These are phyloP conservation scores for Zostera marina DNA, from an alignment of 116 monocot genomes.

Conservation along the genomic window DNA sequence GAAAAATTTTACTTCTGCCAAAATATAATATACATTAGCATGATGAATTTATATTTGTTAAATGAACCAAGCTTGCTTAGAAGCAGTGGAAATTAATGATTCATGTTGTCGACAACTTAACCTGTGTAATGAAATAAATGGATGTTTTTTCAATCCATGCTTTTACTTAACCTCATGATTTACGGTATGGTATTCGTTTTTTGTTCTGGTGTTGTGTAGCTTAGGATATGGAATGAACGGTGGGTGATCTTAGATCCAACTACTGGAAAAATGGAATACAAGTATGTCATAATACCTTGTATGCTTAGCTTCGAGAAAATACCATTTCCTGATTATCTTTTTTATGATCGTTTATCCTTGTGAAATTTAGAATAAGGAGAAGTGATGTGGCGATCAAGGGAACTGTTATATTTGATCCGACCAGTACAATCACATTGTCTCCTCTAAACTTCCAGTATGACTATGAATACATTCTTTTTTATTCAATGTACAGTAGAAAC, in stretches of 20 bases:
- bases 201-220: constrained; percentile 19
- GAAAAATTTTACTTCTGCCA: too few species aligned
- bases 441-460: constrained; percentile 95
- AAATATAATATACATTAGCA: too few species aligned
- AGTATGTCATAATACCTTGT: constrained; percentile 34
- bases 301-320: background rate
- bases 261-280: constrained; percentile 99
- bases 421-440: constrained; percentile 81
- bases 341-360: background rate
- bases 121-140: too few species aligned
- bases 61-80: too few species aligned
- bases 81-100: too few species aligned
- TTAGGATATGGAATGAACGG: constrained; percentile 95
- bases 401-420: constrained; percentile 68
- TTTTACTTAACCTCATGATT: too few species aligned
- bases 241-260: constrained; percentile 95
- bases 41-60: too few species aligned
- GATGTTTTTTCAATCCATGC: too few species aligned
- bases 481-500: background rate
- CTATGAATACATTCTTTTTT: background rate
- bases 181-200: too few species aligned
- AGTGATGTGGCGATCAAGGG: constrained; percentile 67
- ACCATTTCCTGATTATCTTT: background rate
- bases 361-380: constrained; percentile 42
- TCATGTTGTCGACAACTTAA: too few species aligned